Evolutionary conservation across 176 grass and related monocot species (phyloP).

Genomic region (Ensete ventricosum): DNA sequence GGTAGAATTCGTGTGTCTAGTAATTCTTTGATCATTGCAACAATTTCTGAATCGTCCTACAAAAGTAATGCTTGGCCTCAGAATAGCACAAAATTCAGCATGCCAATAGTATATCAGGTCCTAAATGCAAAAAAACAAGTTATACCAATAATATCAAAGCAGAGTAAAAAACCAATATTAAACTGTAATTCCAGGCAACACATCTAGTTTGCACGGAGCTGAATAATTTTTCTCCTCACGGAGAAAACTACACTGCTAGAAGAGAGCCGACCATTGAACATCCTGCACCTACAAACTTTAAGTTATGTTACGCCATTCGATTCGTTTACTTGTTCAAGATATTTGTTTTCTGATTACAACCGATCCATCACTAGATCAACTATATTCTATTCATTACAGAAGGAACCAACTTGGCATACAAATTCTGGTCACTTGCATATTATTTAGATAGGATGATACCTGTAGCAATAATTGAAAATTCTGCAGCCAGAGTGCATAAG

Average conservation of each 20-base stretch:
- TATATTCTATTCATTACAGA: too few relatives aligned
- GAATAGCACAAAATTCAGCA: background rate
- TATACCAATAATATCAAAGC: background rate
- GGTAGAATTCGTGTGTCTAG: slow-evolving; percentile 87
- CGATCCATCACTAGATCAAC: too few relatives aligned
- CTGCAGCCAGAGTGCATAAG: background rate
- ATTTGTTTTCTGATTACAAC: background rate
- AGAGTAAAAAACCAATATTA: background rate
- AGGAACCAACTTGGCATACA: too few relatives aligned
- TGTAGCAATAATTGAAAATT: background rate
- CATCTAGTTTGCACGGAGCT: too few relatives aligned
- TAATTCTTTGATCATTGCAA: slow-evolving; percentile 98
- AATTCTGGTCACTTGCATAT: too few relatives aligned
- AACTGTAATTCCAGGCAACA: too few relatives aligned
- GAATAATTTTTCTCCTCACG: too few relatives aligned
- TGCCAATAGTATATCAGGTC: background rate
- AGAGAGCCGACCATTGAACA: background rate
- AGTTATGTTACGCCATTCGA: background rate
- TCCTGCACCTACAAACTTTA: background rate
- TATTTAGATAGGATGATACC: too few relatives aligned
- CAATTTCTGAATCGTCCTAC: slow-evolving; percentile 98
- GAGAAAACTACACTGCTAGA: background rate
- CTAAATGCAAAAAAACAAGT: background rate
- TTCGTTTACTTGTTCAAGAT: background rate
- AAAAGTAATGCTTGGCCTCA: background rate